Evolutionary conservation across 2,329 filamentous ascomycete species (phyloP), one percentile per base, ranked within the genome.

Genomic region (Zasmidium cellare): DNA sequence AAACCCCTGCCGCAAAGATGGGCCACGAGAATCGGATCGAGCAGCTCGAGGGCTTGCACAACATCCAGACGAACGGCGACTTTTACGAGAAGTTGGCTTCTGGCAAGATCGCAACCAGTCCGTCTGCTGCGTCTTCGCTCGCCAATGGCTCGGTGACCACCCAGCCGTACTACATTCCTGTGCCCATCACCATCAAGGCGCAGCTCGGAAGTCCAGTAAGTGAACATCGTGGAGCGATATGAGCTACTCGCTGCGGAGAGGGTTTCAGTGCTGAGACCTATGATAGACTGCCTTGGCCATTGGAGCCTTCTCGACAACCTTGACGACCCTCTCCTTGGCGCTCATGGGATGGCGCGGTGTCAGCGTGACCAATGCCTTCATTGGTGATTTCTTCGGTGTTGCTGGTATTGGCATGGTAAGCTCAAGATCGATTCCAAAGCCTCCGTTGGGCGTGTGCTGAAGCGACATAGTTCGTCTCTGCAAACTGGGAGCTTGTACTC

Each of bases 301-400:
- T 28, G 81, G 80, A 0, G 81, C 78, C 2, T 84, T 84, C 60
- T 77, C 79, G 0, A 84, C 80, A 1, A 84, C 82, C 0, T 64
- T 84, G 16, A 83, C 80, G 0, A 83, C 81, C 0, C 69, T 84
- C 0, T 82, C 80, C 0, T 69, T 83, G 0, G 76, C 77, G n/a
- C 67, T 84, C 50, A 84, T 84, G 80, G 81, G 81, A 65, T 84
- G 76, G 72, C 74, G 82, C 38, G 80, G 79, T 9, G 76, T 84
- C 0, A 77, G 75, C 0, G 78, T 74, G 1, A 76, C 75, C 1
- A 84, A 82, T 53, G 79, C 80, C 1, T 84, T 79, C 61, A 76
- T 84, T 35, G 82, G 75, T 3, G 82, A 84, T 59, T 82, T 84
- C 71, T 83, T 82, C 71, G 82, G 82, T 59, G 71, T 77, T 2